Evolutionary conservation across 305 asterid species (phyloP), one percentile per base, ranked within the genome.

Genomic region (Petunia hybrid): DNA sequence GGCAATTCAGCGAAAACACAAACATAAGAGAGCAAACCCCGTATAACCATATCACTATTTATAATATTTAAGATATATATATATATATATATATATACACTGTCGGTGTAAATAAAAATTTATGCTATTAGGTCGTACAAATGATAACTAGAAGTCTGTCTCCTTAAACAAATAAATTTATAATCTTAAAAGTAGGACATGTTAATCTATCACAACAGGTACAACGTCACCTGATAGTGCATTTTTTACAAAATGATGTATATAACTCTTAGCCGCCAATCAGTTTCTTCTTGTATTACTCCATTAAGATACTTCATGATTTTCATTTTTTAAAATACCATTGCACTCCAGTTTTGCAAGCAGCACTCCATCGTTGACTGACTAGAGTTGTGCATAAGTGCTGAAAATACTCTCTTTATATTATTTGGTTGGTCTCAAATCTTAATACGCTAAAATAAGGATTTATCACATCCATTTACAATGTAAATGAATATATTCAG

Each of bases 321-420:
- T 48, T 8, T 48, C 9, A 7, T 48, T 48, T 8, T 2, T 8
- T 8, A 7, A 22, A 22, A 10, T 48, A 48, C 56, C 13, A 2
- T 8, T 48, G 14, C 4, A 48, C 56, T 9, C 0, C 56, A 48
- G 13, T 38, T 40, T 8, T 1, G 75, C 2, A 43, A 43, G 13
- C n/a, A 42, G 57, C 76, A 68, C 57, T 8, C 76, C 76, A 68
- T 69, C 16, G 6, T 69, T 69, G 76, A 69, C 76, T 69, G 8
- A 67, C n/a, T 0, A 51, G 9, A 5, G 74, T 46, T 46, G 53
- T 6, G 53, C 53, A 46, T 46, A 46, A 46, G 6, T 46, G 53
- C 53, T 46, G 6, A 5, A 46, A 46, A 5, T 5, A 46, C 6
- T 2, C 2, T 45, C 5, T 45, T 4, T 3, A 45, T 45, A 2